Evolutionary conservation across 495 filamentous ascomycete genomes (phyloP).

Genomic region (Cercophora newfieldiana): DNA sequence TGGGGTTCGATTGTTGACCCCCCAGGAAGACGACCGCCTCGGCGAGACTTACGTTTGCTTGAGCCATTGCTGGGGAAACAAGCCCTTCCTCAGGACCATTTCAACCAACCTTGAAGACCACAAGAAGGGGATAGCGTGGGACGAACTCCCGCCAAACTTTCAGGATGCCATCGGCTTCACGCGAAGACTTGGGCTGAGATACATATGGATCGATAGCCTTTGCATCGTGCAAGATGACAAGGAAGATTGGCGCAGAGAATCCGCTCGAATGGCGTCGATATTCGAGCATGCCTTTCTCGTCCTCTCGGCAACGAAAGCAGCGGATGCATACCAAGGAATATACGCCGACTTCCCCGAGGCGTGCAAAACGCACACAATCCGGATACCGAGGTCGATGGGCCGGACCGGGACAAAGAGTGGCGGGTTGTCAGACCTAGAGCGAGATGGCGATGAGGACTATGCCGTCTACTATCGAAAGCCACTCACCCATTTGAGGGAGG

Average conservation of each 20-base stretch:
- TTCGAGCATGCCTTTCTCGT: neutral
- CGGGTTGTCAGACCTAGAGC: neutral
- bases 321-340: neutral
- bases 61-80: neutral
- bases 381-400: neutral
- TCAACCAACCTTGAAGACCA: neutral
- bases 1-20: neutral
- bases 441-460: neutral
- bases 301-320: neutral
- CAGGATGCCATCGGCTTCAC: neutral
- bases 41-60: neutral
- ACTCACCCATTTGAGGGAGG: neutral
- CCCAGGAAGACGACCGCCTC: neutral
- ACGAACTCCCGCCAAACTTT: neutral
- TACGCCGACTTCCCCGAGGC: neutral
- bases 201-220: conserved; percentile 5
- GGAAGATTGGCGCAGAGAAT: neutral
- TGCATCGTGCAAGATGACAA: conserved; percentile 34
- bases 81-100: neutral
- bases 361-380: neutral
- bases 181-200: neutral
- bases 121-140: neutral
- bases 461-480: neutral
- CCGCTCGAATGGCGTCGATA: neutral
- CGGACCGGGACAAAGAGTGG: neutral